Evolutionary conservation across 1,284 basidiomycete species (phyloP).

Genomic region (Trichosporon inkin): DNA sequence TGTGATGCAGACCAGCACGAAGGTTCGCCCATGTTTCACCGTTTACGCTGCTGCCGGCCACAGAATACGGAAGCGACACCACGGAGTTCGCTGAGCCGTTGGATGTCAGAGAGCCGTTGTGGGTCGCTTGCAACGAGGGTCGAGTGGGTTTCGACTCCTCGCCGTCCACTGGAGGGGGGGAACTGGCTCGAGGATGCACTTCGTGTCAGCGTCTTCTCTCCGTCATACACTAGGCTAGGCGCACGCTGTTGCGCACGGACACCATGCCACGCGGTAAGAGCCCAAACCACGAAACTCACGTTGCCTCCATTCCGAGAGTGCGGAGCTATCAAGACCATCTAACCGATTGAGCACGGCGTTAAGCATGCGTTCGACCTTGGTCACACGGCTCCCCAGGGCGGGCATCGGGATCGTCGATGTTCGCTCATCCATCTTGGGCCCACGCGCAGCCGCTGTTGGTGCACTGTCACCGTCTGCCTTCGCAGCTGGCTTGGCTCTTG

Average conservation of each 20-base stretch:
- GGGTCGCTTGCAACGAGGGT: conserved; percentile 3
- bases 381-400: conserved; percentile 9
- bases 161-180: conserved; percentile 27
- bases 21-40: neutral
- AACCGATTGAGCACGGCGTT: conserved; percentile 42
- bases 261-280: too few relatives aligned
- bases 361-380: conserved; percentile 38
- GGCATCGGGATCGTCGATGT: neutral
- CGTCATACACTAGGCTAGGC: too few relatives aligned
- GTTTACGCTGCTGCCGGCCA: neutral
- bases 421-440: neutral
- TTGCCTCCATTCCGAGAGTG: conserved; percentile 39
- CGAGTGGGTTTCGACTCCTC: conserved; percentile 11
- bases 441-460: neutral
- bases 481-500: conserved; percentile 5
- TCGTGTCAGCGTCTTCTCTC: neutral
- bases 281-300: too few relatives aligned
- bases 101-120: neutral
- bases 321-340: conserved; percentile 34
- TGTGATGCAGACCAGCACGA: too few relatives aligned
- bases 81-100: neutral
- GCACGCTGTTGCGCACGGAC: too few relatives aligned
- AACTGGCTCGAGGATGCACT: conserved; percentile 36
- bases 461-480: conserved; percentile 8
- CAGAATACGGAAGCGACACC: neutral